Conservation (phyloP, 2,329 filamentous ascomycete genomes). For the Diplodia scrobiculata region DNA sequence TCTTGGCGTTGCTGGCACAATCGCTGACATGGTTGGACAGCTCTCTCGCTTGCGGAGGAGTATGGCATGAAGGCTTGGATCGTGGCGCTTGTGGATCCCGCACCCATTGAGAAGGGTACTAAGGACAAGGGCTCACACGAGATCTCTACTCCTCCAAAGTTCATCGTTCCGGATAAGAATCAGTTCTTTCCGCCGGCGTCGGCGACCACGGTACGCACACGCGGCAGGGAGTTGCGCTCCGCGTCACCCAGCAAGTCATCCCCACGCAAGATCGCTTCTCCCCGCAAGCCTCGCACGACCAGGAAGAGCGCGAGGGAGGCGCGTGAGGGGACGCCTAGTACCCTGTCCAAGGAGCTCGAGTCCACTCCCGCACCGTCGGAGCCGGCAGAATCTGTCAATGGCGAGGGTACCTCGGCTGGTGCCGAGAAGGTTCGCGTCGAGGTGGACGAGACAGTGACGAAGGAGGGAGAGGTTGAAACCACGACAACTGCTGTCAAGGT, state of each 20-base stretch:
- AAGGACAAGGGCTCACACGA: constrained; percentile 68
- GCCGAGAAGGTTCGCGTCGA: constrained; percentile 66
- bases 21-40: constrained; percentile 50
- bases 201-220: constrained; percentile 36
- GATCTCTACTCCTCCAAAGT: constrained; percentile 80
- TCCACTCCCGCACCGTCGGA: constrained; percentile 34
- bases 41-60: constrained; percentile 79
- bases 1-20: neutral
- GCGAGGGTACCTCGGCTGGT: constrained; percentile 44
- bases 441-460: constrained; percentile 65
- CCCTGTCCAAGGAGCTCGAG: constrained; percentile 42
- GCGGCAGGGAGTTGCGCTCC: constrained; percentile 61
- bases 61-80: constrained; percentile 88
- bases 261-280: constrained; percentile 54
- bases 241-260: constrained; percentile 58
- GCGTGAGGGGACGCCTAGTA: constrained; percentile 48
- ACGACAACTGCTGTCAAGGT: constrained; percentile 74
- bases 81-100: constrained; percentile 84
- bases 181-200: constrained; percentile 39
- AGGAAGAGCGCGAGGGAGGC: constrained; percentile 43
- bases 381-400: constrained; percentile 53
- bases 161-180: constrained; percentile 58
- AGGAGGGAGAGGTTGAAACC: constrained; percentile 63
- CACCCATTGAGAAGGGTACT: constrained; percentile 69
- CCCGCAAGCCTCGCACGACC: constrained; percentile 57